Conservation (phyloP, 495 filamentous ascomycete genomes). For the Aspergillus incahuasiensis region DNA sequence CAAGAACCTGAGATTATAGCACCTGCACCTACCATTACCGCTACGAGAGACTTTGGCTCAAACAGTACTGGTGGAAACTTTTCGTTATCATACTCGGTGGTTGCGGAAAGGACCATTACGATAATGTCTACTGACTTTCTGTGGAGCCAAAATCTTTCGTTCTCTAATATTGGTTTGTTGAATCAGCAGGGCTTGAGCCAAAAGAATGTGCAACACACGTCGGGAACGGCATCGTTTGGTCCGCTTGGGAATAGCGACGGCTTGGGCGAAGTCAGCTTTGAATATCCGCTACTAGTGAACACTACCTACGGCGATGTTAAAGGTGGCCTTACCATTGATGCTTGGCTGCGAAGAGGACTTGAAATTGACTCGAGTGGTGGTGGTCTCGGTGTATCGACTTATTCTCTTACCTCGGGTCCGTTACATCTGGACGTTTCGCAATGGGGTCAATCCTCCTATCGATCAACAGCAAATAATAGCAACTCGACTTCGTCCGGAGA, state of each 20-base stretch:
- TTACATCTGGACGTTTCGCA: conserved; percentile 25
- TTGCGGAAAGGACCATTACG: conserved; percentile 52
- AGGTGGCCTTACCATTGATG: conserved; percentile 57
- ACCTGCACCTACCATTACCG: conserved; percentile 39
- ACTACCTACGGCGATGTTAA: conserved; percentile 43
- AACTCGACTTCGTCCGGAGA: conserved; percentile 28
- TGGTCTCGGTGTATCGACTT: conserved; percentile 53
- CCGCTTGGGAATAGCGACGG: conserved; percentile 19
- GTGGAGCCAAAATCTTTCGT: conserved; percentile 63
- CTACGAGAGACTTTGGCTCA: conserved; percentile 36
- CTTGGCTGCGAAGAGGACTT: conserved; percentile 55
- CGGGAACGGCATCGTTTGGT: conserved; percentile 51
- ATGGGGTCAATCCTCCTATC: conserved; percentile 26
- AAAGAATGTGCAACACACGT: conserved; percentile 55
- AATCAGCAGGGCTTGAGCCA: conserved; percentile 57
- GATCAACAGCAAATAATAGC: conserved; percentile 12
- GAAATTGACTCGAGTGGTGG: conserved; percentile 35
- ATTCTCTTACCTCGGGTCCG: conserved; percentile 30
- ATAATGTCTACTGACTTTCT: conserved; percentile 43
- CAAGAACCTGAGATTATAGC: conserved; percentile 26
- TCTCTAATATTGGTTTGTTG: conserved; percentile 54
- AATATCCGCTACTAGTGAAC: conserved; percentile 61
- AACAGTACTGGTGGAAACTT: conserved; percentile 52
- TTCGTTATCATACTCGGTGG: conserved; percentile 56
- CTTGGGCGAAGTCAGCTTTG: conserved; percentile 43